Base-by-base conservation (phyloP, 495 filamentous ascomycete genomes). In the Talaromyces trachyspermus region DNA sequence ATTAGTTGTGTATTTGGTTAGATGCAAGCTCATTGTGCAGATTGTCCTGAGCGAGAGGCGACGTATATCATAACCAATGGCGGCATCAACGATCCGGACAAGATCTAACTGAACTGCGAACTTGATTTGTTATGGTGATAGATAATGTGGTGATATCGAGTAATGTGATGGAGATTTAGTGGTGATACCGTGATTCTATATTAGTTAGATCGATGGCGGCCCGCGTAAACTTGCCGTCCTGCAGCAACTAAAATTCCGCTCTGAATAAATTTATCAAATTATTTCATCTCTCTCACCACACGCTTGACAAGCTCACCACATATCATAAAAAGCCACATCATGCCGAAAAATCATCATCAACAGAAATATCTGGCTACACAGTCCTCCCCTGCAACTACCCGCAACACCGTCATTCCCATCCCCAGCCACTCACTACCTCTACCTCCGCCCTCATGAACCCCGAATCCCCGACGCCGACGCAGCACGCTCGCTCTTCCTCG, bases 31-130 rank as follows among this genome's bases (percentile, higher is more conserved):
- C 26, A 8, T 35, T 11, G 27, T 2, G 15, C 51, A 78, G 85
- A 88, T 55, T 86, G 83, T 50, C 81, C 86, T 25, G 85, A 89
- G 59, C 72, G 76, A 15, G 85, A 89, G 61, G 84, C 85, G 10
- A 87, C 79, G 3, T 89, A 89, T 59, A 69, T 89, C 49, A 89
- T 89, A 52, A 87, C 82, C 30, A 84, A 76, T 45, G 85, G 85
- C n/a, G 83, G 83, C 7, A 85, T 87, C 65, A 81, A 75, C 45
- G 83, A 87, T 61, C 80, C 82, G 4, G 83, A 85, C 41, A 86
- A 86, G 62, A 50, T 59, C 39, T 69, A 15, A 22, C 10, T 11
- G 35, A 7, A 38, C 8, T 12, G 18, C 17, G 18, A 38, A 24
- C 15, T 41, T 42, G 15, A 42, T 42, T 25, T 26, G 7, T 26